Base-by-base conservation (phyloP, 352 stramenopile species). In the Pythium folliculosum region DNA sequence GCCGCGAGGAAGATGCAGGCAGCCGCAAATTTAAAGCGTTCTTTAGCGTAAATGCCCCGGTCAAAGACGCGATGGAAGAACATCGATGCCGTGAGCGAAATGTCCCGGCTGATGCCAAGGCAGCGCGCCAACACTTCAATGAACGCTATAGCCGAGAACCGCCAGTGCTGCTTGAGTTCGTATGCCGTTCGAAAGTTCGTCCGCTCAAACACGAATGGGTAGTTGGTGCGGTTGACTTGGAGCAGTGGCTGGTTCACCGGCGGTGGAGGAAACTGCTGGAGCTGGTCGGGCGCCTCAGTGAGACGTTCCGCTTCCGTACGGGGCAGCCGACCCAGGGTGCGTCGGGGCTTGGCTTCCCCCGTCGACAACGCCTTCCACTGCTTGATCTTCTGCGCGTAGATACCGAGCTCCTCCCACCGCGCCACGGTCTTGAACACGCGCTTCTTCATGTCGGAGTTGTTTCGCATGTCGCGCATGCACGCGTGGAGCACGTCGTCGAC, bases 51-150 rank as follows among this genome's bases (percentile, higher is more conserved):
- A 44, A 95, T 93, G 14, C 87, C 87, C 14, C 84, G 75, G 35
- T 95, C 84, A 51, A 92, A 94, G 21, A 95, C 75, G 37, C 78
- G 80, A 61, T 95, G 87, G 47, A 92, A 95, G 60, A 87, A 95
- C 57, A 88, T 77, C 54, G 81, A 84, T 4, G 85, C 87, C 1
- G 87, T 92, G 38, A 93, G 67, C 49, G 82, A 68, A 37, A 95
- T 88, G 21, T 94, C 84, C 16, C 77, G 79, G 30, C 69, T 87
- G 9, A 95, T 73, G 1, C 80, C 80, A 17, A 94, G 67, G 65
- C 81, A 91, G 49, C 82, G 84, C 0, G 79, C 80, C 49, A 95
- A 37, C 14, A 88, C 84, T 59, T 95, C 84, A 53, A 95, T 92
- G 69, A 94, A 94, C 2, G 85, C 87, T 19, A 94, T 76, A 0